A percentile compares a stretch with the other conserved stretches of the same genome.
phyloP scores from a whole-genome alignment of 2,329 filamentous ascomycete species.

The Chaetomium olivaceum region DNA sequence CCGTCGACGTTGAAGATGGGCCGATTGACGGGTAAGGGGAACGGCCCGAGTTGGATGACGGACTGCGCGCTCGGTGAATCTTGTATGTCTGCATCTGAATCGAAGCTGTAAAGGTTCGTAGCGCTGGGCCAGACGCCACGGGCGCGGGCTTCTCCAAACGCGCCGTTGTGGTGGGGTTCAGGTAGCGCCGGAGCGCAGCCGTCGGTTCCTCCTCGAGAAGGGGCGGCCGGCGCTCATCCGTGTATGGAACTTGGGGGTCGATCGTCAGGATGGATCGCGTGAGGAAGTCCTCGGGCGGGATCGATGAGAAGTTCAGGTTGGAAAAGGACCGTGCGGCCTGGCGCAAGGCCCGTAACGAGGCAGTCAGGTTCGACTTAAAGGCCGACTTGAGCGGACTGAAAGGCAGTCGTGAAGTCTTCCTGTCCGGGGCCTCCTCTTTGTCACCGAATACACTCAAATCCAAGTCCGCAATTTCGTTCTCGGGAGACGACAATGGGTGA shows the following conservation, averaged over 20 bases:
- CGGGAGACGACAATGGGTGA: slow-evolving; percentile 51
- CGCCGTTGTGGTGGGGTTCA: slow-evolving; percentile 61
- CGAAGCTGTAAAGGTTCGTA: slow-evolving; percentile 58
- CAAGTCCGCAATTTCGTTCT: slow-evolving; percentile 46
- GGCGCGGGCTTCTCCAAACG: slow-evolving; percentile 45
- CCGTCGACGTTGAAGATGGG: slow-evolving; percentile 31
- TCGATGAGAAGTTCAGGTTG: slow-evolving; percentile 61
- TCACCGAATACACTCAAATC: slow-evolving; percentile 50
- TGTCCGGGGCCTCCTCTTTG: slow-evolving; percentile 33
- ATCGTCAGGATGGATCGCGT: slow-evolving; percentile 68
- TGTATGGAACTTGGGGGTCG: slow-evolving; percentile 65
- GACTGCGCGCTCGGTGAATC: slow-evolving; percentile 51
- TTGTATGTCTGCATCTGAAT: slow-evolving; percentile 74
- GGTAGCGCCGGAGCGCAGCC: slow-evolving; percentile 65
- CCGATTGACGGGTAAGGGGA: slow-evolving; percentile 35
- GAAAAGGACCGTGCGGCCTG: slow-evolving; percentile 66
- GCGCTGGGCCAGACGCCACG: slow-evolving; percentile 31
- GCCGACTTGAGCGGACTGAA: slow-evolving; percentile 55
- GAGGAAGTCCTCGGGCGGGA: slow-evolving; percentile 66
- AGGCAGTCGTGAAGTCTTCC: slow-evolving; percentile 38
- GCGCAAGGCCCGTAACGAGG: slow-evolving; percentile 63
- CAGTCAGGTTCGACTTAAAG: slow-evolving; percentile 70
- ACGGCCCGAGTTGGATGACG: slow-evolving; percentile 35
- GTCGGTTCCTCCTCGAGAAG: slow-evolving; percentile 64
- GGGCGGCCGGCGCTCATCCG: slow-evolving; percentile 66